These are phyloP conservation scores for Salvia sclarea DNA, from an alignment of 305 asterid species.

Conservation along the genomic window DNA sequence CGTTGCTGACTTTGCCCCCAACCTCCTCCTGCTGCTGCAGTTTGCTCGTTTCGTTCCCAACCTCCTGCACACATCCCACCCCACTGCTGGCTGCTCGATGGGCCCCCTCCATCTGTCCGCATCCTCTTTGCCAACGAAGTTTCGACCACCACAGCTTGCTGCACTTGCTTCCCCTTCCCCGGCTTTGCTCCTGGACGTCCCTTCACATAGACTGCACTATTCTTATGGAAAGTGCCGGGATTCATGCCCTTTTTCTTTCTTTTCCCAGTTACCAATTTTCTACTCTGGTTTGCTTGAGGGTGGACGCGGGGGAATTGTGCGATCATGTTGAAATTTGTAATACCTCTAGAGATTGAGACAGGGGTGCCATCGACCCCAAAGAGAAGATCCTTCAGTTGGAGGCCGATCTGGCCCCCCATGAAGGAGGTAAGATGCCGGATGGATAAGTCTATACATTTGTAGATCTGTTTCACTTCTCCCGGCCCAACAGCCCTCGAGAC, in stretches of 20 bases:
- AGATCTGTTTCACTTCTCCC: conserved; percentile 62
- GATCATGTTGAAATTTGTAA: conserved; percentile 25
- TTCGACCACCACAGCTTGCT: conserved; percentile 24
- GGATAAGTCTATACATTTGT: conserved; percentile 63
- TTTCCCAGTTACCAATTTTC: conserved; percentile 24
- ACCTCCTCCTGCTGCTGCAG: neutral
- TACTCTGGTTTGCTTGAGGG: conserved; percentile 27
- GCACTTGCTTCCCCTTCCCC: conserved; percentile 15
- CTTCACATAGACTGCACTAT: conserved; percentile 12
- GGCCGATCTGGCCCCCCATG: conserved; percentile 59
- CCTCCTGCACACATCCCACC: conserved; percentile 9
- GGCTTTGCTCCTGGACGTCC: conserved; percentile 25
- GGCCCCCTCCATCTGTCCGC: conserved; percentile 32
- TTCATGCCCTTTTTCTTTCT: conserved; percentile 30
- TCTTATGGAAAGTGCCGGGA: conserved; percentile 20
- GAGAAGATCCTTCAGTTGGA: conserved; percentile 48
- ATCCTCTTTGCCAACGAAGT: conserved; percentile 29
- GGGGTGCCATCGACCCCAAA: conserved; percentile 53
- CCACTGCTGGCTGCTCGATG: conserved; percentile 25
- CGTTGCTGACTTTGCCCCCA: neutral
- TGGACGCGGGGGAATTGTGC: conserved; percentile 26
- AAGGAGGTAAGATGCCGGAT: conserved; percentile 46
- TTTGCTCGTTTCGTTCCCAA: too few species aligned
- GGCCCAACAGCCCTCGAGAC: conserved; percentile 86
- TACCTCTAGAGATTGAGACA: conserved; percentile 30